Conservation (phyloP, 2,329 filamentous ascomycete species). For the Fusarium piperis region DNA sequence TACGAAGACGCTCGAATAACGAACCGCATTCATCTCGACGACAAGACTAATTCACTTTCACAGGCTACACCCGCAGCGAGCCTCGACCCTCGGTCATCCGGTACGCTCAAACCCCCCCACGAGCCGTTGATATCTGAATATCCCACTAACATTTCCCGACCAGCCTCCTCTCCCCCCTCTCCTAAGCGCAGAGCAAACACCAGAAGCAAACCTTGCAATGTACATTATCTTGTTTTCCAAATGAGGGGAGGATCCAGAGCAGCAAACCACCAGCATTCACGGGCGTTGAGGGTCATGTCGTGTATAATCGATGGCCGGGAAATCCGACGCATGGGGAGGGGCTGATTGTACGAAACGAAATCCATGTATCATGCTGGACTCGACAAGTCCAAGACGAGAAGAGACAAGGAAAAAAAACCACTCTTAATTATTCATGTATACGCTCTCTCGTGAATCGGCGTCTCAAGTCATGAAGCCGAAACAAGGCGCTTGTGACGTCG, state of each 20-base stretch:
- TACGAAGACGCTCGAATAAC: slow-evolving; percentile 55
- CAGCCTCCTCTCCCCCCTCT: slow-evolving; percentile 72
- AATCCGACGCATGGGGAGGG: slow-evolving; percentile 27
- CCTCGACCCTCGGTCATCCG: slow-evolving; percentile 79
- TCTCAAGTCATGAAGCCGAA: not conserved
- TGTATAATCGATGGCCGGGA: slow-evolving; percentile 27
- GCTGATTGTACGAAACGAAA: slow-evolving; percentile 36
- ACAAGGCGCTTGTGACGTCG: slow-evolving; percentile 32
- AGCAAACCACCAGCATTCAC: slow-evolving; percentile 38
- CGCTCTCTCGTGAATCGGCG: not conserved
- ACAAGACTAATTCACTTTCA: slow-evolving; percentile 40
- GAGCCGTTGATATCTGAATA: slow-evolving; percentile 17
- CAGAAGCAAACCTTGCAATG: slow-evolving; percentile 26
- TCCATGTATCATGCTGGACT: slow-evolving; percentile 38
- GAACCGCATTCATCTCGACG: slow-evolving; percentile 4
- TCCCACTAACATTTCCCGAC: slow-evolving; percentile 17
- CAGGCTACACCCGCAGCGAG: slow-evolving; percentile 94
- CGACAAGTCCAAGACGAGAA: slow-evolving; percentile 16
- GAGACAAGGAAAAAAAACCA: slow-evolving; percentile 27
- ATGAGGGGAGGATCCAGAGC: not conserved
- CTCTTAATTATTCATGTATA: slow-evolving; percentile 32
- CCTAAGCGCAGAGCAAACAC: slow-evolving; percentile 51
- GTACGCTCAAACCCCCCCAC: slow-evolving; percentile 48
- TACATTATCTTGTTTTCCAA: slow-evolving; percentile 37
- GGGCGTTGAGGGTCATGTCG: slow-evolving; percentile 37